Evolutionary conservation across 208 protist species (phyloP).

Genomic region (Trypanosoma conorhini): DNA sequence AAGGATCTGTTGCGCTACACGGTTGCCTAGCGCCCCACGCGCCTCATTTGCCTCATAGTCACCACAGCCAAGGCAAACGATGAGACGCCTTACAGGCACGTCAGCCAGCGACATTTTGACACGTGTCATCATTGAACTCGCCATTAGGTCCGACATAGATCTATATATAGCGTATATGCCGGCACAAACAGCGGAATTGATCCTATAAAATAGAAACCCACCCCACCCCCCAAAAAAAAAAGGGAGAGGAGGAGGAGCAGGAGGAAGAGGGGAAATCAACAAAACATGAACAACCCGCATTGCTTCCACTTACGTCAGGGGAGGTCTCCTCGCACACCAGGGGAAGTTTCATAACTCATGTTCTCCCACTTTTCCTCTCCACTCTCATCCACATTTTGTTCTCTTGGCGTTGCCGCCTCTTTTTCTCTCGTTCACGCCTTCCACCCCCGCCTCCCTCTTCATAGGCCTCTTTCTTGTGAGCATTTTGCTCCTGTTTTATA

Average conservation of each 20-base stretch:
- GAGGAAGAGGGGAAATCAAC: neutral
- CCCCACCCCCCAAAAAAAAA: neutral
- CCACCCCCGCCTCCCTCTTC: neutral
- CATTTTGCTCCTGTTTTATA: neutral
- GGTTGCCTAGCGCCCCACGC: conserved; percentile 44
- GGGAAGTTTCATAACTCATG: neutral
- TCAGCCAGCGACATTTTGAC: conserved; percentile 21
- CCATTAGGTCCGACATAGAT: conserved; percentile 3
- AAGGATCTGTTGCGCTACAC: conserved; percentile 52
- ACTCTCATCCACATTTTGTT: neutral
- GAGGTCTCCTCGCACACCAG: neutral
- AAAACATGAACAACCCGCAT: neutral
- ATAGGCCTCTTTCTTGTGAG: conserved; percentile 2
- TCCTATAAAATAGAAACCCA: neutral
- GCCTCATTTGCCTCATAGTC: conserved; percentile 1
- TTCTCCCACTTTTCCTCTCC: neutral
- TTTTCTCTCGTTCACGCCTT: neutral
- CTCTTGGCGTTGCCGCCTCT: conserved; percentile 2
- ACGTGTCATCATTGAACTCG: conserved; percentile 9
- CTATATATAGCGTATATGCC: neutral
- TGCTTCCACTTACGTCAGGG: neutral
- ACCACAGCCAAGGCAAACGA: conserved; percentile 57
- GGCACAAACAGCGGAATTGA: neutral
- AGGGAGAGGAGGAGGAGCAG: conserved; percentile 3
- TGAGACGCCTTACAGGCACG: conserved; percentile 35